Evolutionary conservation across 768 basidiomycete species (phyloP).

Genomic region (Strobilomyces echinocephalus): DNA sequence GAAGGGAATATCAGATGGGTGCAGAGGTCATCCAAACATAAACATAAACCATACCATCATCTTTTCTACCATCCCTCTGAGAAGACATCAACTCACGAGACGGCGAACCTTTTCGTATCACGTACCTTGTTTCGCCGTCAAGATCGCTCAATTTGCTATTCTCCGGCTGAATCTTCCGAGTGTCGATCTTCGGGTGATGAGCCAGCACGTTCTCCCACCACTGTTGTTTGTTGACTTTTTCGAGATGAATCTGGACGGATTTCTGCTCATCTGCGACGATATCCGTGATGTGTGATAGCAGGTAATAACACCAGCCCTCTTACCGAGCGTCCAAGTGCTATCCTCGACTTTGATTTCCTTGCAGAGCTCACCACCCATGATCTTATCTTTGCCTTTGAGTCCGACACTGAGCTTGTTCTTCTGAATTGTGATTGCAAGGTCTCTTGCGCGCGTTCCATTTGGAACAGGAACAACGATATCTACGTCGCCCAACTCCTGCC

Average conservation of each 20-base stretch:
- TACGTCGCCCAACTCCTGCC: constrained; percentile 82
- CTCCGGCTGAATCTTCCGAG: constrained; percentile 89
- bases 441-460: constrained; percentile 76
- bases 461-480: constrained; percentile 82
- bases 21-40: not conserved
- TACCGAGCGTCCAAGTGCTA: constrained; percentile 95
- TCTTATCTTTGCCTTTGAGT: constrained; percentile 79
- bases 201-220: constrained; percentile 99
- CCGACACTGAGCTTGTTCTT: constrained; percentile 82
- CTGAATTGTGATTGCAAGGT: constrained; percentile 67
- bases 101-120: not conserved
- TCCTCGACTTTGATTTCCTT: constrained; percentile 94
- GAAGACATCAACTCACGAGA: constrained; percentile 9
- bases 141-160: constrained; percentile 96
- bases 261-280: constrained; percentile 68
- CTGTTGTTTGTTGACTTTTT: constrained; percentile 80
- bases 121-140: constrained; percentile 87
- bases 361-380: constrained; percentile 87
- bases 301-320: constrained; percentile 8
- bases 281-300: constrained; percentile 10
- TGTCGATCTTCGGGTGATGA: constrained; percentile 95
- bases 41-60: constrained; percentile 81
- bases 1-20: constrained; percentile 10
- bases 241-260: constrained; percentile 68
- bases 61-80: constrained; percentile 96